Evolutionary conservation across 2,329 filamentous ascomycete genomes (phyloP).

Genomic region (Colletotrichum lupini): DNA sequence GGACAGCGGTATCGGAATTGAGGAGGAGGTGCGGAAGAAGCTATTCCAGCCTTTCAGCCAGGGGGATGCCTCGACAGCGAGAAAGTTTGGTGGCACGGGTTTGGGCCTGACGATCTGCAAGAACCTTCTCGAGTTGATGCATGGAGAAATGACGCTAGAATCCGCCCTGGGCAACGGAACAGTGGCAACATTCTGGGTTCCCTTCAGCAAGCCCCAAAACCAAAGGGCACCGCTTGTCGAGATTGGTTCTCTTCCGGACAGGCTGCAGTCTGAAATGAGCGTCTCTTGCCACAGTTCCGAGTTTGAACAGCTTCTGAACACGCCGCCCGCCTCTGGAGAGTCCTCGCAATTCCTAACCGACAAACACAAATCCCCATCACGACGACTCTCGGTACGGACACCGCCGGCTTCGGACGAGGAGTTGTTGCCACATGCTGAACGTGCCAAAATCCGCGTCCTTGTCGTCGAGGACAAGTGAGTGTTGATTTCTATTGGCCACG

Average conservation of each 20-base stretch:
- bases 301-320: slow-evolving; percentile 59
- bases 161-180: slow-evolving; percentile 76
- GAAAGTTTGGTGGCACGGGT: slow-evolving; percentile 83
- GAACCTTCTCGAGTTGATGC: slow-evolving; percentile 83
- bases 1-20: slow-evolving; percentile 85
- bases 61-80: slow-evolving; percentile 82
- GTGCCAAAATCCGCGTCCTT: slow-evolving; percentile 74
- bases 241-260: slow-evolving; percentile 73
- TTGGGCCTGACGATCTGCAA: slow-evolving; percentile 85
- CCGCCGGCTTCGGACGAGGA: slow-evolving; percentile 56
- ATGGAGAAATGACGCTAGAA: slow-evolving; percentile 76
- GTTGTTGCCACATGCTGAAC: slow-evolving; percentile 62
- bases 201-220: slow-evolving; percentile 76
- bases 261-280: slow-evolving; percentile 72
- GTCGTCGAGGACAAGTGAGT: slow-evolving; percentile 85
- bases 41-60: slow-evolving; percentile 87
- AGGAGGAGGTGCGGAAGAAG: slow-evolving; percentile 77
- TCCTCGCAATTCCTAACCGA: slow-evolving; percentile 36
- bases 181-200: slow-evolving; percentile 80
- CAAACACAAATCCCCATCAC: slow-evolving; percentile 39
- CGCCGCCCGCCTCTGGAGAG: slow-evolving; percentile 48
- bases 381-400: slow-evolving; percentile 48
- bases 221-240: slow-evolving; percentile 60
- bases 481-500: background rate
- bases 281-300: slow-evolving; percentile 77